Evolutionary conservation across 169 alveolate species (phyloP).

Genomic region (Fabrea salina): DNA sequence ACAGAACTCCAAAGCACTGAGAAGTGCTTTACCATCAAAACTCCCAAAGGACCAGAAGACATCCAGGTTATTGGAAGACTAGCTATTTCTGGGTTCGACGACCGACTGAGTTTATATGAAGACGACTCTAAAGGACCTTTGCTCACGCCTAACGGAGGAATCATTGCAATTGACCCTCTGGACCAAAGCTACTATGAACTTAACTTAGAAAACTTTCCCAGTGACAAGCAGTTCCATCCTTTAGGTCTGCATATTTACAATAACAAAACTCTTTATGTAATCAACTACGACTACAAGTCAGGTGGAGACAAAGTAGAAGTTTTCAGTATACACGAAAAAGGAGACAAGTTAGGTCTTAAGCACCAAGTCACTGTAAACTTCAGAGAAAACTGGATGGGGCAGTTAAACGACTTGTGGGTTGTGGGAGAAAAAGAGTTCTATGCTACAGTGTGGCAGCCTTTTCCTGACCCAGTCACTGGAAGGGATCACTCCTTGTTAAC

Average conservation of each 20-base stretch:
- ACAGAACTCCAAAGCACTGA: not conserved
- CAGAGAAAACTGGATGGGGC: not conserved
- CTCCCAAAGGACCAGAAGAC: not conserved
- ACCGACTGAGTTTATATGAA: too few relatives aligned
- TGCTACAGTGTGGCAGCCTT: not conserved
- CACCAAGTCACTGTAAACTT: not conserved
- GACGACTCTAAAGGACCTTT: too few relatives aligned
- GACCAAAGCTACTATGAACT: not conserved
- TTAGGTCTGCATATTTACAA: slow-evolving; percentile 8
- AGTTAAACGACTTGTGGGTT: not conserved
- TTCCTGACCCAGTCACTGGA: not conserved
- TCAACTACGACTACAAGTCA: not conserved
- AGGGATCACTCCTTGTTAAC: not conserved
- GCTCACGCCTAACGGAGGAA: not conserved
- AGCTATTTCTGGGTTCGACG: not conserved
- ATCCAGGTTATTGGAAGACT: not conserved
- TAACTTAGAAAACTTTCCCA: not conserved
- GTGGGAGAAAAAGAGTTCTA: not conserved
- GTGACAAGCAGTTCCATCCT: not conserved
- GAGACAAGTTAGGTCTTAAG: not conserved
- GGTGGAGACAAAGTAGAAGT: slow-evolving; percentile 12
- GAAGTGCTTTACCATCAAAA: not conserved
- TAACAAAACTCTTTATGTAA: not conserved
- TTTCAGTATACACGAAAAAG: not conserved
- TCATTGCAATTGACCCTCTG: not conserved